These are phyloP conservation scores for Globisporangium solare DNA, from an alignment of 352 stramenopile genomes.

Conservation along the genomic window DNA sequence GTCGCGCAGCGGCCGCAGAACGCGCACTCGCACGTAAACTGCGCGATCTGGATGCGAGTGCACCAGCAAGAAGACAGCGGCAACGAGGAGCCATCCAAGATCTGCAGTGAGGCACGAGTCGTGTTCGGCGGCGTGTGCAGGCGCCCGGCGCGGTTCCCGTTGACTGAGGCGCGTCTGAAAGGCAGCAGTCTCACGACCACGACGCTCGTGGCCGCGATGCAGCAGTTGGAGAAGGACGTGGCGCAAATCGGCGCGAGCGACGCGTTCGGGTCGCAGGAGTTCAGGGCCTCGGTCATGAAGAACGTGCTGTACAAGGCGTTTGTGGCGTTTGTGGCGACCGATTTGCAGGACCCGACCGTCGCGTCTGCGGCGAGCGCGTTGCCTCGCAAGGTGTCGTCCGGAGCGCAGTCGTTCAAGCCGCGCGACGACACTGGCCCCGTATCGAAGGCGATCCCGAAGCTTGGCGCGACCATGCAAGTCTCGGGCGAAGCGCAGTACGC, in stretches of 20 bases:
- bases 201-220: conserved; percentile 77
- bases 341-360: conserved; percentile 11
- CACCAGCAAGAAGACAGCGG: conserved; percentile 1
- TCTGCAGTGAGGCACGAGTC: conserved; percentile 40
- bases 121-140: conserved; percentile 72
- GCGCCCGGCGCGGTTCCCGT: conserved; percentile 39
- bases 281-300: conserved; percentile 28
- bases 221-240: conserved; percentile 85
- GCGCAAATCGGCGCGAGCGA: conserved; percentile 33
- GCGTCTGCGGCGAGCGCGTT: conserved; percentile 25
- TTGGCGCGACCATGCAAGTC: conserved; percentile 50
- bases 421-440: conserved; percentile 29
- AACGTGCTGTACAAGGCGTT: conserved; percentile 94
- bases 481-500: conserved; percentile 57
- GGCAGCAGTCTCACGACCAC: conserved; percentile 68
- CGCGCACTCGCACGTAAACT: conserved; percentile 55
- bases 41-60: conserved; percentile 28
- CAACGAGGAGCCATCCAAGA: conserved; percentile 53
- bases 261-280: conserved; percentile 20
- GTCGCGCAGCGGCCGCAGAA: conserved; percentile 46
- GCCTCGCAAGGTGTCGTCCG: conserved; percentile 37
- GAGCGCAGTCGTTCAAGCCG: conserved; percentile 43
- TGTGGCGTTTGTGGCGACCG: conserved; percentile 37
- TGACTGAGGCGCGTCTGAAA: conserved; percentile 62
- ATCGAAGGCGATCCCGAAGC: conserved; percentile 49